A percentile compares a stretch with the other conserved stretches of the same genome.
These are phyloP conservation scores for Salvia hispanica DNA, from an alignment of 257 asterid genomes.

Conservation along the genomic window DNA sequence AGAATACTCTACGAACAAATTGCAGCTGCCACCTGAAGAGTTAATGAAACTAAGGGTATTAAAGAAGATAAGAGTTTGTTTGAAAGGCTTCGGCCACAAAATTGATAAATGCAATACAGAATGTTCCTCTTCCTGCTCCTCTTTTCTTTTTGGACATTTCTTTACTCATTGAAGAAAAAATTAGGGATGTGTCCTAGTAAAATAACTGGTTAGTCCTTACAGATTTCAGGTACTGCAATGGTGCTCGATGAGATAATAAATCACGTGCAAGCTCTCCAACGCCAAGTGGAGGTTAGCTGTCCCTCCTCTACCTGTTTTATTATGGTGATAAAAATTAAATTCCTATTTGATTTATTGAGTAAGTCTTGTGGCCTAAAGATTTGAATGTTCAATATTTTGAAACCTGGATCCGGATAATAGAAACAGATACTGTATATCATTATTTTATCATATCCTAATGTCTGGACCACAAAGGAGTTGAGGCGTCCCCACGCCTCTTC, in stretches of 20 bases:
- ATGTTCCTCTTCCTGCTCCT: neutral
- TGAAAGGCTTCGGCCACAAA: conserved; percentile 1
- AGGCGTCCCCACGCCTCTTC: conserved; percentile 1
- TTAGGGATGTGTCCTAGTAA: conserved; percentile 14
- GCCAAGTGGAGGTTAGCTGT: conserved; percentile 88
- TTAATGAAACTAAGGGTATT: conserved; percentile 20
- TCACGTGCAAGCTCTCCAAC: conserved; percentile 88
- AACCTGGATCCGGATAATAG: too few species aligned
- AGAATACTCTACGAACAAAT: conserved; percentile 15
- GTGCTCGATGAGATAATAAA: conserved; percentile 95
- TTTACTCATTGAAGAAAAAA: neutral
- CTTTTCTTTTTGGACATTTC: neutral
- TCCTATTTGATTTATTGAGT: neutral
- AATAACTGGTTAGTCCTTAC: conserved; percentile 29
- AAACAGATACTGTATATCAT: neutral
- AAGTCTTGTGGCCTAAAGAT: neutral
- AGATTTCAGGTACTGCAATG: conserved; percentile 97
- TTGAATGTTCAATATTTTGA: neutral
- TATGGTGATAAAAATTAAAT: neutral
- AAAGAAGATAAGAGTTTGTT: neutral
- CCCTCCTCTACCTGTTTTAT: conserved; percentile 12
- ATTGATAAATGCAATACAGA: conserved; percentile 9
- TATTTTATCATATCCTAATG: neutral
- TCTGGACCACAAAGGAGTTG: neutral
- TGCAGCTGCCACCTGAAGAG: neutral